Base-by-base conservation (phyloP, 768 basidiomycete genomes). In the Naganishia vishniacii region DNA sequence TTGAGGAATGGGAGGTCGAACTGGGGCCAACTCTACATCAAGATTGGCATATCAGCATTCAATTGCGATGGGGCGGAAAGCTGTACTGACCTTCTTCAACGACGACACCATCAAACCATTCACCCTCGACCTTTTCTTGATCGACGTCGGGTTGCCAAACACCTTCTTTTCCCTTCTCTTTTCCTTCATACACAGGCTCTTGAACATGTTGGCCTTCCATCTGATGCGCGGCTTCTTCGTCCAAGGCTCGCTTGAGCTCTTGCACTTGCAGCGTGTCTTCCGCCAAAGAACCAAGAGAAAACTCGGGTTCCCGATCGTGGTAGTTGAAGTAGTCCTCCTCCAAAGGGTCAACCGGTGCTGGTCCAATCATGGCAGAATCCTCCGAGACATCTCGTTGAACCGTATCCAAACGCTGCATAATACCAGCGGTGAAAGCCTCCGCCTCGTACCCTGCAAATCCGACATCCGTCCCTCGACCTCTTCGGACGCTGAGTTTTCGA, bases 1-100 rank as follows among this genome's bases (percentile, higher is more conserved):
- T 45, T 63, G 62, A 29, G 62, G 62, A 31, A 63, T 63, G 44
- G 62, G 62, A 45, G 62, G 62, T 15, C 48, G 62, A 1, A 41
- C 62, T 9, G 62, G 48, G 26, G 41, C 31, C n/a, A n/a, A n/a
- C n/a, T n/a, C n/a, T n/a, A n/a, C n/a, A n/a, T n/a, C n/a, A n/a
- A n/a, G n/a, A n/a, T n/a, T n/a, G n/a, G n/a, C n/a, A n/a, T n/a
- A 16, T 60, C 2, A 60, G 18, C 26, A 60, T 2, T 4, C 26
- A 42, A 47, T 25, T 9, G n/a, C 18, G 15, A 8, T 44, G 9
- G 13, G 9, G 6, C 42, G 15, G 29, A 13, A 8, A 37, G 4
- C 18, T n/a, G n/a, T 18, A 25, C 42, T 45, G 28, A 45, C 59
- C 59, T 31, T 60, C 32, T 37, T 47, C 42, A 25, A 34, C 26